These are phyloP conservation scores for Pinus tabuliformis DNA, from an alignment of 75 land plant genomes.

Conservation along the genomic window DNA sequence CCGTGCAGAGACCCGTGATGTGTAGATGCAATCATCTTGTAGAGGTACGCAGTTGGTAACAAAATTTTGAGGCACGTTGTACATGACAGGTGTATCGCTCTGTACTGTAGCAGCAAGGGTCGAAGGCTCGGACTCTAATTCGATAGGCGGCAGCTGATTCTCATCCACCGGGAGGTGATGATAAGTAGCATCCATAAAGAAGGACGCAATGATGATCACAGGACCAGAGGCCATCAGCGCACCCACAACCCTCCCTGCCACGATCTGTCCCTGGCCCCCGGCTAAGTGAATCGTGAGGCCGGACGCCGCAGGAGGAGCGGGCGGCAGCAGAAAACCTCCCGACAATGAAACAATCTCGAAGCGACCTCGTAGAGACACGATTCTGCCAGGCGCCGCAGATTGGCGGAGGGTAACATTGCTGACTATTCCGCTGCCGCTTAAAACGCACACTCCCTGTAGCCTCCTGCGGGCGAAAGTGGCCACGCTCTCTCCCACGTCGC, in stretches of 20 bases:
- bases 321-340: conserved; percentile 56
- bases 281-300: conserved; percentile 62
- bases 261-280: conserved; percentile 68
- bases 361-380: conserved; percentile 59
- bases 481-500: conserved; percentile 59
- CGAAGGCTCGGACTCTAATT: too few relatives aligned
- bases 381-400: conserved; percentile 52
- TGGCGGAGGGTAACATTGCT: conserved; percentile 71
- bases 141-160: conserved; percentile 13
- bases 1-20: too few relatives aligned
- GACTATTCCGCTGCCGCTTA: conserved; percentile 65
- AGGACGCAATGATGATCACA: conserved; percentile 60
- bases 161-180: conserved; percentile 62
- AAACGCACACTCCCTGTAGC: conserved; percentile 59
- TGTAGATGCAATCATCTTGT: too few relatives aligned
- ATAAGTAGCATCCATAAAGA: conserved; percentile 60
- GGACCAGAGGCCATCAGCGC: conserved; percentile 67
- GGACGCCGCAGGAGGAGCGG: conserved; percentile 33
- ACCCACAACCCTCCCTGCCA: conserved; percentile 68
- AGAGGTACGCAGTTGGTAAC: too few relatives aligned
- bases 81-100: too few relatives aligned
- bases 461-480: conserved; percentile 53
- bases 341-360: conserved; percentile 55
- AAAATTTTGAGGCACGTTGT: too few relatives aligned
- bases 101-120: too few relatives aligned